A percentile compares a stretch with the other conserved stretches of the same genome.
phyloP scores from a whole-genome alignment of 2,329 filamentous ascomycete species.

The Fusarium caatingaense region DNA sequence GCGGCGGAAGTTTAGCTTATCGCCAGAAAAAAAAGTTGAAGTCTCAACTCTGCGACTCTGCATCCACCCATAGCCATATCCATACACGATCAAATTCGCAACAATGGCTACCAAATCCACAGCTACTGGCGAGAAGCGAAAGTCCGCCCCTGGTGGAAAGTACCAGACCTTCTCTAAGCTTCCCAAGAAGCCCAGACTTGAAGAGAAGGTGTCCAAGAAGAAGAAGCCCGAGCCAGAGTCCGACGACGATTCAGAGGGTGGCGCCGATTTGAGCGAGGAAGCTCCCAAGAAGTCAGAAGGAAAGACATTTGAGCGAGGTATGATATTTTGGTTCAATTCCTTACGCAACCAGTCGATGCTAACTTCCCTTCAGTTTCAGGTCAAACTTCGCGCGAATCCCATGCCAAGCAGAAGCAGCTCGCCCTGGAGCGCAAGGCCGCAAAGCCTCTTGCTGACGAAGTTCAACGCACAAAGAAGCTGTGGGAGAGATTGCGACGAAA shows the following conservation, averaged over 20 bases:
- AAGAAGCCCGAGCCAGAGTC: constrained; percentile 58
- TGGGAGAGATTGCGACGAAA: constrained; percentile 95
- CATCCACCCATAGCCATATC: constrained; percentile 29
- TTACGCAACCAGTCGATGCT: constrained; percentile 1
- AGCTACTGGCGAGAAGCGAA: constrained; percentile 66
- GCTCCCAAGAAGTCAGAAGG: constrained; percentile 55
- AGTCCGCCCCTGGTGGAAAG: constrained; percentile 60
- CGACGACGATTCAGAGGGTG: constrained; percentile 63
- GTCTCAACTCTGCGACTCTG: constrained; percentile 36
- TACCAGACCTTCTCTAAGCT: constrained; percentile 55
- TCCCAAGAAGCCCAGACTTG: constrained; percentile 64
- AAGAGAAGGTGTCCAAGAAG: constrained; percentile 48
- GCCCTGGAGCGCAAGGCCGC: constrained; percentile 89
- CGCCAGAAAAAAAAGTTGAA: constrained; percentile 45
- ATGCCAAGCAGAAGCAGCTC: constrained; percentile 91
- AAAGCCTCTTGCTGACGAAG: constrained; percentile 91
- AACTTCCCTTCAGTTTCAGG: constrained; percentile 52
- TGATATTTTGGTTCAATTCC: constrained; percentile 29
- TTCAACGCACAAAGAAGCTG: constrained; percentile 91
- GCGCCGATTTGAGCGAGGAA: constrained; percentile 58
- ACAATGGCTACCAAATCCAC: constrained; percentile 63
- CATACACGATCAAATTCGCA: constrained; percentile 5
- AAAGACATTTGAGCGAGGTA: constrained; percentile 58
- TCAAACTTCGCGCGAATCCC: constrained; percentile 83
- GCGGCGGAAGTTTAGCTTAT: constrained; percentile 32